Conservation (phyloP, 2,329 filamentous ascomycete genomes). For the Diaporthe capsici region DNA sequence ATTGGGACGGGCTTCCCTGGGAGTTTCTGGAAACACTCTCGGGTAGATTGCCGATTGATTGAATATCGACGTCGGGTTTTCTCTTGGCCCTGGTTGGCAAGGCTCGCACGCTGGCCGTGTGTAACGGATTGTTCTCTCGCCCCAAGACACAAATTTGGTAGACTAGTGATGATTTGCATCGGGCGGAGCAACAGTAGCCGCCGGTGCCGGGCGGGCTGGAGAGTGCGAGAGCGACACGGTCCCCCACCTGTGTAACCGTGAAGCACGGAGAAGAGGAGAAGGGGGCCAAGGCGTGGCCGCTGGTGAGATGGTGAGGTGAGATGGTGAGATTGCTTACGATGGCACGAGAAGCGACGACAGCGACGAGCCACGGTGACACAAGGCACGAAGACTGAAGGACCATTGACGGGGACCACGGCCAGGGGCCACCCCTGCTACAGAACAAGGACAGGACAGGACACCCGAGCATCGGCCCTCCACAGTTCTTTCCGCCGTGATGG, state of each 20-base stretch:
- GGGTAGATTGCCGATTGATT: conserved; percentile 34
- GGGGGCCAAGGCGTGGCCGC: background rate
- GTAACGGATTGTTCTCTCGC: background rate
- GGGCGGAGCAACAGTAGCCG: conserved; percentile 28
- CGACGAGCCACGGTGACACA: background rate
- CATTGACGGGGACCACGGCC: background rate
- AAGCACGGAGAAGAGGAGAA: background rate
- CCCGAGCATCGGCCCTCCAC: conserved; percentile 7
- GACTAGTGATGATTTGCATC: conserved; percentile 30
- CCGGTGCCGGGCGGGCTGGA: conserved; percentile 13
- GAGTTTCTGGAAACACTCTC: conserved; percentile 28
- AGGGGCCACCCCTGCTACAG: conserved; percentile 10
- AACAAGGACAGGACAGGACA: conserved; percentile 15
- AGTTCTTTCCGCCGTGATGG: conserved; percentile 24
- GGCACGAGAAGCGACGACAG: background rate
- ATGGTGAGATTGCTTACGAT: background rate
- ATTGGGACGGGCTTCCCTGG: conserved; percentile 12
- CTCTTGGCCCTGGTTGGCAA: conserved; percentile 9
- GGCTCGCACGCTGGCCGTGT: conserved; percentile 19
- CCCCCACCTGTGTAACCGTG: background rate
- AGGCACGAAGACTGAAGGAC: conserved; percentile 8
- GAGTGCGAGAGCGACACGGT: background rate
- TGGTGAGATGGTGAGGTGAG: background rate
- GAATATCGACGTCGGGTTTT: conserved; percentile 10
- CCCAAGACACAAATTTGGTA: conserved; percentile 15